phyloP scores from a whole-genome alignment of 176 grass and related monocot species.

The Ensete glaucum region DNA sequence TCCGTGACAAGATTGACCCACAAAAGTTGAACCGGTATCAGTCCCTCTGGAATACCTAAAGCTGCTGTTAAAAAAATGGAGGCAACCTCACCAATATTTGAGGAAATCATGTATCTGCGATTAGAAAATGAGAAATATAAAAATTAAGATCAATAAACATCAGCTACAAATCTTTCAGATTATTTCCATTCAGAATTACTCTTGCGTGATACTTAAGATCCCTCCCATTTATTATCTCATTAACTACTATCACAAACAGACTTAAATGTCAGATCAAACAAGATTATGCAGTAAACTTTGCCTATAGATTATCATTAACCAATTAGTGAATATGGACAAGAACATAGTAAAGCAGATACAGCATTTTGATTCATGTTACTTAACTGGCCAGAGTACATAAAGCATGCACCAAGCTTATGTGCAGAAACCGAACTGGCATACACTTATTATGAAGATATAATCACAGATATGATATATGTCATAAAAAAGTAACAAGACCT shows the following conservation, averaged over 20 bases:
- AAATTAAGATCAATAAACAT: background rate
- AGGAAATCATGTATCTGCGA: constrained; percentile 94
- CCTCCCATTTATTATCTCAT: no score
- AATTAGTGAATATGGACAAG: background rate
- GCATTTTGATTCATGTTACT: no score
- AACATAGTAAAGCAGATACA: background rate
- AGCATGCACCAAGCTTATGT: no score
- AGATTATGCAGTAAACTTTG: background rate
- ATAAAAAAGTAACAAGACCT: constrained; percentile 34
- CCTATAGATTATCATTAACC: background rate
- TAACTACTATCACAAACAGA: no score
- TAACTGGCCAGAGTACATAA: no score
- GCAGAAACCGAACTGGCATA: no score
- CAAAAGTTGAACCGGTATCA: constrained; percentile 95
- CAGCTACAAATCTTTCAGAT: background rate
- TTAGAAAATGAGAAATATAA: constrained; percentile 14
- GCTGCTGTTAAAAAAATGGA: constrained; percentile 92
- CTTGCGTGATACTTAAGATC: no score
- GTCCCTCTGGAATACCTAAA: constrained; percentile 88
- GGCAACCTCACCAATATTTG: constrained; percentile 98
- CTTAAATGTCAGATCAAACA: no score
- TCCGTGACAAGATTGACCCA: constrained; percentile 98
- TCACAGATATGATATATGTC: background rate
- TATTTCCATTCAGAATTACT: no score
- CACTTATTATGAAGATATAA: background rate